Base-by-base conservation (phyloP, 371 early-diverging fungal species). In the Ordospora pajunii region DNA sequence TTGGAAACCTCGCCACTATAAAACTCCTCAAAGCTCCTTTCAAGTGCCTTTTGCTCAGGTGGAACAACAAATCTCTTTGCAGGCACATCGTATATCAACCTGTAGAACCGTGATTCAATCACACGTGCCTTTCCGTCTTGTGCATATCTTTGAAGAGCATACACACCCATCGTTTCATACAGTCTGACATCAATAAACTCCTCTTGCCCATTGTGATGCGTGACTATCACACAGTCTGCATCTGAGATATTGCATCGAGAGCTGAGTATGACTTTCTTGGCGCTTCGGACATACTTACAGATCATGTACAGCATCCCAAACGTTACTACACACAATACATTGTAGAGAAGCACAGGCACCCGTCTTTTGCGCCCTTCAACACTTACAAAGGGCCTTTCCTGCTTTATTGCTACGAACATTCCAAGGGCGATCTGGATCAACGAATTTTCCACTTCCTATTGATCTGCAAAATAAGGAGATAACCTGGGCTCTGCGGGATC, bases 221-320 rank as follows among this genome's bases (percentile, higher is more conserved):
- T 69, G 44, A 67, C 50, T 69, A 67, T 43, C 9, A 52, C 73
- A 48, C 42, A 73, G 43, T 66, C 74, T 67, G 49, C 77, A 54
- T 72, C 50, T 21, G 37, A 75, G 54, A 70, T 50, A 23, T 27
- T 58, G 27, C 53, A 50, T 14, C 14, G 19, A n/a, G 48, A 70
- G 45, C 66, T 72, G 51, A 52, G 78, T 54, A 67, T 66, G 40
- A 25, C 51, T 22, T 52, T 48, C 40, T 71, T 70, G 19, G 78
- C 54, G 2, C 22, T 23, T 1, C 74, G 75, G n/a, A 66, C 49
- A 53, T 72, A 72, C 46, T 49, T 65, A 27, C 73, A 74, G 1
- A 82, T 46, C 48, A 82, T 71, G 23, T 77, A 73, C 23, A 82
- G 67, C 11, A 72, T 23, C n/a, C 82, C 82, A 7, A 82, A 42